These are phyloP conservation scores for Hawksworthiomyces lignivorus DNA, from an alignment of 2,329 filamentous ascomycete species.

Conservation along the genomic window DNA sequence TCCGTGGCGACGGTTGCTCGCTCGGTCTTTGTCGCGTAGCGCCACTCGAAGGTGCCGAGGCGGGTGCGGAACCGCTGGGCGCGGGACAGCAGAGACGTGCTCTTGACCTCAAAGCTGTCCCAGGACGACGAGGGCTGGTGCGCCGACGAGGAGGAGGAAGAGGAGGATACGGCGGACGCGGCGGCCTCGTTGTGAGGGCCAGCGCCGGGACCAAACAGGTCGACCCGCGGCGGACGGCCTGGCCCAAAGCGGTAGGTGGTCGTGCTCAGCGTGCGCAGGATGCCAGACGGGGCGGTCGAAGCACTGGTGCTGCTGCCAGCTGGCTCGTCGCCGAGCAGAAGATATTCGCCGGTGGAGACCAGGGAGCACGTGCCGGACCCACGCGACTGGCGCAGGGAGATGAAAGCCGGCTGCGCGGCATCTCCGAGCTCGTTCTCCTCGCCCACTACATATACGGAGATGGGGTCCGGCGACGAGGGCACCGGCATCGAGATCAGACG, in stretches of 20 bases:
- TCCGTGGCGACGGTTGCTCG: constrained; percentile 25
- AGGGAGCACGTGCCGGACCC: constrained; percentile 42
- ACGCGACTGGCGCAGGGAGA: constrained; percentile 40
- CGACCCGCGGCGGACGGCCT: constrained; percentile 40
- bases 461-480: constrained; percentile 29
- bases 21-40: constrained; percentile 42
- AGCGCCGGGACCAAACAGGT: constrained; percentile 15
- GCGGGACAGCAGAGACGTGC: constrained; percentile 38
- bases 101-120: constrained; percentile 21
- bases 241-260: constrained; percentile 54
- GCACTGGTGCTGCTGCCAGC: neutral
- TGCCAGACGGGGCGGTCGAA: constrained; percentile 12
- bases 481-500: constrained; percentile 33
- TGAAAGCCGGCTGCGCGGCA: constrained; percentile 28
- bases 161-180: too few relatives aligned
- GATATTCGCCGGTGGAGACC: constrained; percentile 30
- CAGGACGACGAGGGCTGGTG: constrained; percentile 19
- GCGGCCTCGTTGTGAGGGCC: too few relatives aligned
- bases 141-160: too few relatives aligned
- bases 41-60: constrained; percentile 47
- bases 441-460: constrained; percentile 34
- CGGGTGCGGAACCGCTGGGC: constrained; percentile 37
- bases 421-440: constrained; percentile 15
- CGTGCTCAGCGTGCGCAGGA: constrained; percentile 30
- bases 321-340: neutral